Evolutionary conservation across 345 rosid genomes (phyloP), one percentile per base, ranked within the genome.

Genomic region (Geranium brycei): DNA sequence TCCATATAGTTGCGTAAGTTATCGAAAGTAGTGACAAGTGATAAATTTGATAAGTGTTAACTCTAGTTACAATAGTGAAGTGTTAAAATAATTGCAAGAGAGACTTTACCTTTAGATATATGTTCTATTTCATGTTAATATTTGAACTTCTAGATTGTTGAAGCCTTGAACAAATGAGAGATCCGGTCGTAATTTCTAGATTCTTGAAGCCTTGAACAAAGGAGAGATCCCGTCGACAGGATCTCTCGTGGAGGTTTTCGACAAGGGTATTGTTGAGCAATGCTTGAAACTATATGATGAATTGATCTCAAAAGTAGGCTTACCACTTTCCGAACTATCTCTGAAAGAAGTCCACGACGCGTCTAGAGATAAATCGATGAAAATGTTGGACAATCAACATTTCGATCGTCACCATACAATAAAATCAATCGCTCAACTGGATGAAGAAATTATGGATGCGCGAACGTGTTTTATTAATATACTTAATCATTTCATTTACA

Each of bases 181-280:
- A 95, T 95, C 72, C 99, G 97, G 73, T 84, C 99, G 58, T n/a
- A 57, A 65, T 66, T 75, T 80, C 66, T 83, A 95, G 99, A 95
- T 95, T 70, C 86, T 95, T 58, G 96, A 91, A 72, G 99, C 99
- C 35, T 76, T 95, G 77, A 95, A 95, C 73, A 95, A 95, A 77
- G 99, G 99, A 64, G 97, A 95, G 79, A 95, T 95, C 72, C 99
- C 99, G 73, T 84, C 99, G 58, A 95, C 99, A 31, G 99, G 99
- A 66, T 95, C 97, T 66, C 84, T 95, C 31, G 99, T 95, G 73
- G 97, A 95, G 87, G 81, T 91, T 73, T 95, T 95, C 77, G 91
- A 95, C 66, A 95, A 88, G 78, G 95, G 75, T 68, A 95, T 95
- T 65, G 82, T 95, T 63, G 93, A 91, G 60, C 81, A 86, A 13